Evolutionary conservation across 148 eudicot genomes (phyloP).

Genomic region (Vaccinium darrowii): DNA sequence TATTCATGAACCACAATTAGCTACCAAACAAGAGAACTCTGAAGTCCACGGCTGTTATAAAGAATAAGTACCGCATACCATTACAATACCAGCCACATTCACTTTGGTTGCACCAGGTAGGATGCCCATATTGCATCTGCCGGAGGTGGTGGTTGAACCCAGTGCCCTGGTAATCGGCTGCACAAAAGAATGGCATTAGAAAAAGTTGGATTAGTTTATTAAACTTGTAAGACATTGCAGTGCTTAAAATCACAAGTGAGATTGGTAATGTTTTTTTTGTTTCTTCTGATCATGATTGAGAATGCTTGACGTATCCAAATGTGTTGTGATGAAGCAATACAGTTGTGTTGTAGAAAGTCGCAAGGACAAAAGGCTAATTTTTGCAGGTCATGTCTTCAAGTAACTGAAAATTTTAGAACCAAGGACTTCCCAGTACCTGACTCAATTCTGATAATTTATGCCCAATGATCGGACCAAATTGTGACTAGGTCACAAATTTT

Average conservation of each 20-base stretch:
- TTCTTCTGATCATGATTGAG: too few relatives aligned
- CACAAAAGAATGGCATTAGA: conserved; percentile 17
- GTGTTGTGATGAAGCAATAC: not conserved
- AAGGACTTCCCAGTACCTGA: not conserved
- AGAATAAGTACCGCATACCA: not conserved
- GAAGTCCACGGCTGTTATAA: not conserved
- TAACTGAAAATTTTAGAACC: not conserved
- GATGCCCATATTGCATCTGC: conserved; percentile 88
- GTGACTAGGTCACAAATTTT: not conserved
- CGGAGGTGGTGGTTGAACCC: conserved; percentile 92
- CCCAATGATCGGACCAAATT: not conserved
- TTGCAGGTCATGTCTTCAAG: not conserved
- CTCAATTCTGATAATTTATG: not conserved
- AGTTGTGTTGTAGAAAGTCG: not conserved
- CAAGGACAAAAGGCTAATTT: not conserved
- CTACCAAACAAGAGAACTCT: too few relatives aligned
- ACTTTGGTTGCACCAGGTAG: conserved; percentile 56
- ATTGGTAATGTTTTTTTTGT: not conserved
- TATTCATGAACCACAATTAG: not conserved
- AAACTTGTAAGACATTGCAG: too few relatives aligned
- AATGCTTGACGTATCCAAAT: not conserved
- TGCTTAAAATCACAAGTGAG: not conserved
- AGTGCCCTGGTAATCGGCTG: conserved; percentile 95
- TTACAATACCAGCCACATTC: conserved; percentile 4
- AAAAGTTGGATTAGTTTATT: too few relatives aligned